Conservation (phyloP, 176 grass and related monocot genomes). For the Thinopyrum elongatum region DNA sequence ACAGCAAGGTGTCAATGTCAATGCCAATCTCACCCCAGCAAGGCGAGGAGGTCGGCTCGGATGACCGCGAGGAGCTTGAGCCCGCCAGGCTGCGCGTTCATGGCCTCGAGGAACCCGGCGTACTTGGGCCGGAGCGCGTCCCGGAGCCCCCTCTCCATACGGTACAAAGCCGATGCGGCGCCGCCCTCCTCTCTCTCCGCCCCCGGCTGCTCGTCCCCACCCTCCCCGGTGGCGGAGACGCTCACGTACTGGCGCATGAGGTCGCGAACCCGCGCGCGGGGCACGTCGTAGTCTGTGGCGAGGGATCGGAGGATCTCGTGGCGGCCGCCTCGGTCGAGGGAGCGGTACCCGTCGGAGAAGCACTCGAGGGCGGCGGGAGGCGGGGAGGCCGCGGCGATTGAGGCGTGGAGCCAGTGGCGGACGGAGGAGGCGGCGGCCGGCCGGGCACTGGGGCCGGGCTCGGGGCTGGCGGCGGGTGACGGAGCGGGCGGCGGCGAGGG, state of each 20-base stretch:
- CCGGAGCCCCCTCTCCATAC: conserved; percentile 80
- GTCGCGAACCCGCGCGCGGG: conserved; percentile 58
- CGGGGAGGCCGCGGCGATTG: conserved; percentile 39
- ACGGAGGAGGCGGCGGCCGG: background rate
- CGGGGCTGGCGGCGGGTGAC: background rate
- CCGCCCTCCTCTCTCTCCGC: conserved; percentile 21
- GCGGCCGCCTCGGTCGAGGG: conserved; percentile 52
- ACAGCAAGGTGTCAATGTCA: background rate
- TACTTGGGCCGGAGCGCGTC: conserved; percentile 73
- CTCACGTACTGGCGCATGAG: conserved; percentile 78
- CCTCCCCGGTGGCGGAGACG: conserved; percentile 12
- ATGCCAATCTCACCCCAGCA: conserved; percentile 55
- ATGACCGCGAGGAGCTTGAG: conserved; percentile 83
- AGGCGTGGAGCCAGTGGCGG: conserved; percentile 59
- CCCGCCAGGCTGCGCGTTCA: conserved; percentile 83
- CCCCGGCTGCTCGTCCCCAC: conserved; percentile 23
- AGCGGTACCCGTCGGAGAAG: conserved; percentile 74
- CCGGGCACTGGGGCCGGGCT: background rate
- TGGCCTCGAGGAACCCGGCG: conserved; percentile 66
- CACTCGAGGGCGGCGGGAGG: conserved; percentile 44
- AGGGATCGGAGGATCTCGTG: conserved; percentile 66
- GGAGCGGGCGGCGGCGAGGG: conserved; percentile 18
- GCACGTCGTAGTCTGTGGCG: conserved; percentile 76
- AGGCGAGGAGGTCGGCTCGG: conserved; percentile 78
- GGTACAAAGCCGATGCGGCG: conserved; percentile 55